Evolutionary conservation across 2,329 filamentous ascomycete genomes (phyloP), one percentile per base, ranked within the genome.

Genomic region (Arthroderma sp.): DNA sequence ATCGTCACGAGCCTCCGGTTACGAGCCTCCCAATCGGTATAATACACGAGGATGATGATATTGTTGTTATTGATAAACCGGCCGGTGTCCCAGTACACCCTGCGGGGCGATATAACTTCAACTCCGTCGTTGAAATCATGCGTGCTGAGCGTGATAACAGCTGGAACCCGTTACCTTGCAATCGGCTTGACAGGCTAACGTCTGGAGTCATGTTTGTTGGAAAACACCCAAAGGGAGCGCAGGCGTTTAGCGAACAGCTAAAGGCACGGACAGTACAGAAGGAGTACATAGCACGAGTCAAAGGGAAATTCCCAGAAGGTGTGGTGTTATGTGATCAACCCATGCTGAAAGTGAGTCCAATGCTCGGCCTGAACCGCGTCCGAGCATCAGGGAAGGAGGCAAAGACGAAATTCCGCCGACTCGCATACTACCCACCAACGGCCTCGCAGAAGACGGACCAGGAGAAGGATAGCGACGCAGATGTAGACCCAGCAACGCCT

Each of bases 121-220:
- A 98, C 66, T 89, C 85, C 1, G 77, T 98, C 38, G 75, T 94
- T 34, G 88, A 96, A 69, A 94, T 98, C 53, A 81, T 98, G 77
- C 81, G 84, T 53, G 77, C 84, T 2, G 83, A 94, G 58, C 65
- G 77, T 33, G 71, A 72, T 29, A 64, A 71, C 44, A 62, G 66
- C 8, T 81, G 71, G 62, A 72, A 78, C 47, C 78, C 79, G 0
- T 62, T 79, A 45, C 79, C 91, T 0, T 96, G 89, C 67, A 94
- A 98, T 58, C 74, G 91, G n/a, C 76, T 98, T 29, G 91, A 98
- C 61, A 74, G 91, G 43, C 68, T 98, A 55, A 98, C 91, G 0
- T 94, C 86, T 55, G 91, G 91, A 40, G 84, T 98, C 60, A 96
- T 98, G 89, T 98, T 98, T 62, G 80, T 98, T 54, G 91, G 83